phyloP scores from a whole-genome alignment of 164 flowering plant genomes.

The Dillenia turbinata region DNA sequence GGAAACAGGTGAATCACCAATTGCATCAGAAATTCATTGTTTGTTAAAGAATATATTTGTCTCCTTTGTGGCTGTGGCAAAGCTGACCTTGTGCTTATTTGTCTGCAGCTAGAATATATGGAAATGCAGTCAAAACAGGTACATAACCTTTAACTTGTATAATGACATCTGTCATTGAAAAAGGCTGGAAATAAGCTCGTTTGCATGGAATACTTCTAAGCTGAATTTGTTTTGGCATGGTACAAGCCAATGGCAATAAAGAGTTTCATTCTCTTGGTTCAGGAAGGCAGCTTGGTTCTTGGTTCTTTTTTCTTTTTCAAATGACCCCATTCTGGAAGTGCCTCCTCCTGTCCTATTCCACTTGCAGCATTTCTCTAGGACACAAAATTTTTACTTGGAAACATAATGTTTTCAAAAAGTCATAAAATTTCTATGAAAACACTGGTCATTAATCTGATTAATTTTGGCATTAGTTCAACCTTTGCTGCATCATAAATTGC shows the following conservation, averaged over 20 bases:
- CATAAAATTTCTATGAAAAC: conserved; percentile 15
- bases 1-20: conserved; percentile 54
- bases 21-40: background rate
- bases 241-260: background rate
- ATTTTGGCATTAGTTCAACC: background rate
- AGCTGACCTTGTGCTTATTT: conserved; percentile 4
- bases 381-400: too few relatives aligned
- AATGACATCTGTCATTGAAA: background rate
- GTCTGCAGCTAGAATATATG: conserved; percentile 58
- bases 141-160: background rate
- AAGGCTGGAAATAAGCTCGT: background rate
- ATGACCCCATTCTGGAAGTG: too few relatives aligned
- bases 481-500: too few relatives aligned
- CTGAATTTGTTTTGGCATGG: background rate
- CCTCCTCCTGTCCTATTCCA: too few relatives aligned
- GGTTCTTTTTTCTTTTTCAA: background rate
- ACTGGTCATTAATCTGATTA: conserved; percentile 19
- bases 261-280: too few relatives aligned
- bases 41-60: background rate
- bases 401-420: background rate
- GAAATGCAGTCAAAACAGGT: conserved; percentile 88
- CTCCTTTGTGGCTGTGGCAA: background rate
- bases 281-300: background rate
- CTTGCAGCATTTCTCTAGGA: too few relatives aligned
- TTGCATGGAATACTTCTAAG: background rate